Evolutionary conservation across 2,329 filamentous ascomycete species (phyloP).

Genomic region (Stagonosporopsis rhizophila): DNA sequence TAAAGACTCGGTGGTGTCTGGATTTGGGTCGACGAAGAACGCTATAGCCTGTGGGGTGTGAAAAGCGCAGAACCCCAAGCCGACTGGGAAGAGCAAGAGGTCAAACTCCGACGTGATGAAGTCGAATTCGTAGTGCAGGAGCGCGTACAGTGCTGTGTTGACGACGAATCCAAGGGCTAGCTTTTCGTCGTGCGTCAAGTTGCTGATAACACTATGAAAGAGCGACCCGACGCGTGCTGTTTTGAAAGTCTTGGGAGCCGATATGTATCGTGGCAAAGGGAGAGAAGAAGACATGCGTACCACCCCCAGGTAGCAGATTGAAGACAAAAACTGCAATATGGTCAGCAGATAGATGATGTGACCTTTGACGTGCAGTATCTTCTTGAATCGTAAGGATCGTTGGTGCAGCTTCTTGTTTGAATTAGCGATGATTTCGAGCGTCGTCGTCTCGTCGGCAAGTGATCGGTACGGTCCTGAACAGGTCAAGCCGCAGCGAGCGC

Average conservation of each 20-base stretch:
- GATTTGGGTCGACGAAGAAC: background rate
- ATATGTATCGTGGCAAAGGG: background rate
- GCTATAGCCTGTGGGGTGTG: background rate
- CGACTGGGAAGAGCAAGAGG: background rate
- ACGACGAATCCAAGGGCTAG: background rate
- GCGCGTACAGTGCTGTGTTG: conserved; percentile 2
- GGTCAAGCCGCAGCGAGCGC: conserved; percentile 18
- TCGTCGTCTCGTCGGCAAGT: background rate
- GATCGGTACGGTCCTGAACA: background rate
- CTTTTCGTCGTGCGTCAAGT: background rate
- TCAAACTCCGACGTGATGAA: conserved; percentile 4
- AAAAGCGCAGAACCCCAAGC: conserved; percentile 1
- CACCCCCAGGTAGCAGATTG: background rate
- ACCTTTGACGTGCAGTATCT: background rate
- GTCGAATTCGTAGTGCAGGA: conserved; percentile 1
- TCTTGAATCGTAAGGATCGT: background rate
- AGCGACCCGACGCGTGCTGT: background rate
- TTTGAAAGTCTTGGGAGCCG: background rate
- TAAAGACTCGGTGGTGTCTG: background rate
- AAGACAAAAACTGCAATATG: background rate
- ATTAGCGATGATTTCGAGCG: background rate
- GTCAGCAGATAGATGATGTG: background rate
- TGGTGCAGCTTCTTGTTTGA: background rate
- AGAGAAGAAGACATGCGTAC: background rate
- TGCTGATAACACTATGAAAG: background rate